Evolutionary conservation across 768 basidiomycete genomes (phyloP).

Genomic region (Russula emetica): DNA sequence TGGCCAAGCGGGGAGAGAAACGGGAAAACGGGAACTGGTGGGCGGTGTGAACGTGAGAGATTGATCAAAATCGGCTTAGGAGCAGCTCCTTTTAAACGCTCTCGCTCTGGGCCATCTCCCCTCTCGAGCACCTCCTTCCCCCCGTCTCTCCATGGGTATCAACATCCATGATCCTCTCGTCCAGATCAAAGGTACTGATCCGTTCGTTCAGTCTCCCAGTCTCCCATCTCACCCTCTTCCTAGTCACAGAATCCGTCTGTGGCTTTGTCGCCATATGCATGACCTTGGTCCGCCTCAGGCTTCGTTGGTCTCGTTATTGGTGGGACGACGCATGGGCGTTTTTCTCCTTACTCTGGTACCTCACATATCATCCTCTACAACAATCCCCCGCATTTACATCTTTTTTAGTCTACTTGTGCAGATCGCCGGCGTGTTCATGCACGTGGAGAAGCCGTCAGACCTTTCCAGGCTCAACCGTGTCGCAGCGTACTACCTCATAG

Average conservation of each 20-base stretch:
- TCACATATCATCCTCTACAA: background rate
- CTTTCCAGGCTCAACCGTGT: conserved; percentile 28
- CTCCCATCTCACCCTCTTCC: background rate
- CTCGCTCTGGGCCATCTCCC: background rate
- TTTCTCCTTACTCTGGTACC: conserved; percentile 29
- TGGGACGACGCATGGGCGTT: conserved; percentile 33
- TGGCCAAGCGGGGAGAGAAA: background rate
- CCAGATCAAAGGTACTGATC: conserved; percentile 23
- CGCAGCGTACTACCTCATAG: conserved; percentile 34
- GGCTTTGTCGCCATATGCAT: conserved; percentile 30
- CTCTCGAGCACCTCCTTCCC: background rate
- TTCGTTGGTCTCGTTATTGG: conserved; percentile 31
- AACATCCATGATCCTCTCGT: conserved; percentile 24
- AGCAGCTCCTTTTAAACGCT: background rate
- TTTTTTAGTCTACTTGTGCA: conserved; percentile 27
- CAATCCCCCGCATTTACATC: background rate
- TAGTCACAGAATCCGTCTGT: conserved; percentile 32
- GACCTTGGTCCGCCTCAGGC: conserved; percentile 29
- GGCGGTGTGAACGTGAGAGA: background rate
- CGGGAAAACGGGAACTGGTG: background rate
- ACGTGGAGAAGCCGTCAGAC: conserved; percentile 27
- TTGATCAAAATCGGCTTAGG: background rate
- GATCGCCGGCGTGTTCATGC: conserved; percentile 31
- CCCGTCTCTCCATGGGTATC: conserved; percentile 21
- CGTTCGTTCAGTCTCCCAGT: no score